A percentile compares a stretch with the other conserved stretches of the same genome.
phyloP scores from a whole-genome alignment of 306 rosid genomes.

The Pterocarpus macrocarpus region DNA sequence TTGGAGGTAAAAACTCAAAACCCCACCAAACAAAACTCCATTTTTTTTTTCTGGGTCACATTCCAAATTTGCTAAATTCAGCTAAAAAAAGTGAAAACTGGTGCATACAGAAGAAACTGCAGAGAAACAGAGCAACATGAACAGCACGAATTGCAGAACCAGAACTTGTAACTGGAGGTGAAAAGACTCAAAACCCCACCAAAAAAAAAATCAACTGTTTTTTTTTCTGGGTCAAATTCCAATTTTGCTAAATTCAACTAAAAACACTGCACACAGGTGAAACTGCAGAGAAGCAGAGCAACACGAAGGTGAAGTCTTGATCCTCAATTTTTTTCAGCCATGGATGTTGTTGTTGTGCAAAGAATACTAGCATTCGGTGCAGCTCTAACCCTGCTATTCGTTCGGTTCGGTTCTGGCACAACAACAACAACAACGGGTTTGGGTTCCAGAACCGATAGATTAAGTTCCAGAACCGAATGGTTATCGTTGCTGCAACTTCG shows the following conservation, averaged over 20 bases:
- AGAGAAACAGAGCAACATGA: constrained; percentile 32
- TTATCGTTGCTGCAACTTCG: constrained; percentile 75
- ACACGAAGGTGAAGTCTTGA: constrained; percentile 37
- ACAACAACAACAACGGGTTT: constrained; percentile 28
- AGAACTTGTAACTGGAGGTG: constrained; percentile 57
- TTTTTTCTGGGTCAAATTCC: neutral
- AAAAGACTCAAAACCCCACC: neutral
- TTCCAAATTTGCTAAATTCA: no score
- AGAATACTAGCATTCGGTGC: constrained; percentile 38
- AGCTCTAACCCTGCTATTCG: constrained; percentile 49
- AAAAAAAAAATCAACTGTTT: neutral
- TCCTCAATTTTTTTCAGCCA: neutral
- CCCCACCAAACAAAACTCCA: no score
- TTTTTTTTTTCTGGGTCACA: no score
- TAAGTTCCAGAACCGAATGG: constrained; percentile 64
- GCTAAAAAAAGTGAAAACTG: neutral
- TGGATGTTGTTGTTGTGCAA: constrained; percentile 28
- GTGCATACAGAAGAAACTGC: constrained; percentile 37
- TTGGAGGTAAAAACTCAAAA: no score
- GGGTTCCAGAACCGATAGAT: neutral
- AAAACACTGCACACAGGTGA: constrained; percentile 28
- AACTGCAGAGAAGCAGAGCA: constrained; percentile 34
- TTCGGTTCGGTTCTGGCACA: constrained; percentile 54
- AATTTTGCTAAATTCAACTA: constrained; percentile 19
- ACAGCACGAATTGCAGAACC: constrained; percentile 44